phyloP scores from a whole-genome alignment of 2,329 filamentous ascomycete species.

The Sporothrix phasma region DNA sequence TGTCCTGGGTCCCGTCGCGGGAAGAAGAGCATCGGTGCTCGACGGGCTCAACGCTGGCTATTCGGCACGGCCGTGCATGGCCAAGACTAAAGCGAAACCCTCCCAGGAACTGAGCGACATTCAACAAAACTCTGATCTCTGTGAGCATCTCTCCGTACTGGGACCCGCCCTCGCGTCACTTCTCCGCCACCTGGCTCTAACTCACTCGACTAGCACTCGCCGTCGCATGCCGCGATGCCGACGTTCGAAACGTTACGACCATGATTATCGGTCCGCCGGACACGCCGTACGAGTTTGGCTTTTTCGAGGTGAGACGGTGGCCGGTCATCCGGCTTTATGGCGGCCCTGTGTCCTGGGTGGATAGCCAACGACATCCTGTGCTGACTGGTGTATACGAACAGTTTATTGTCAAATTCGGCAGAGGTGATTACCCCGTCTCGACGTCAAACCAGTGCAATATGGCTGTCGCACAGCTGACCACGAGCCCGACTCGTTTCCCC shows the following conservation, averaged over 20 bases:
- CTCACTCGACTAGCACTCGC: constrained; percentile 55
- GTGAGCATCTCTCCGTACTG: constrained; percentile 35
- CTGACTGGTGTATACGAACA: constrained; percentile 26
- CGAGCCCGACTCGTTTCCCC: too few species aligned
- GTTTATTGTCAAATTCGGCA: constrained; percentile 69
- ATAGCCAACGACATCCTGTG: not conserved
- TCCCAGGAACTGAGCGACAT: constrained; percentile 72
- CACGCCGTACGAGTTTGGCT: constrained; percentile 93
- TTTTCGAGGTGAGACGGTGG: constrained; percentile 65
- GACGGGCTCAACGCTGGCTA: too few species aligned
- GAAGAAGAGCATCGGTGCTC: not conserved
- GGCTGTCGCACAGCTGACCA: not conserved
- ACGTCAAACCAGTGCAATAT: not conserved
- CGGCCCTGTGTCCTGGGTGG: not conserved
- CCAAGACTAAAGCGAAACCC: not conserved
- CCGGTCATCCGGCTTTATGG: too few species aligned
- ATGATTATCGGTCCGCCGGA: constrained; percentile 88
- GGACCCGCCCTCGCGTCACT: not conserved
- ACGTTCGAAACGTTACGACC: constrained; percentile 79
- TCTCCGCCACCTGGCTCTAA: constrained; percentile 12
- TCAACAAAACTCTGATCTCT: constrained; percentile 73
- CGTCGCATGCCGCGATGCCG: constrained; percentile 75
- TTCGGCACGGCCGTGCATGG: not conserved
- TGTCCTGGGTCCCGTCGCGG: not conserved
- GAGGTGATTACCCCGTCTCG: constrained; percentile 39